Evolutionary conservation across 2,329 filamentous ascomycete genomes (phyloP).

Genomic region (Aureobasidium pullulans): DNA sequence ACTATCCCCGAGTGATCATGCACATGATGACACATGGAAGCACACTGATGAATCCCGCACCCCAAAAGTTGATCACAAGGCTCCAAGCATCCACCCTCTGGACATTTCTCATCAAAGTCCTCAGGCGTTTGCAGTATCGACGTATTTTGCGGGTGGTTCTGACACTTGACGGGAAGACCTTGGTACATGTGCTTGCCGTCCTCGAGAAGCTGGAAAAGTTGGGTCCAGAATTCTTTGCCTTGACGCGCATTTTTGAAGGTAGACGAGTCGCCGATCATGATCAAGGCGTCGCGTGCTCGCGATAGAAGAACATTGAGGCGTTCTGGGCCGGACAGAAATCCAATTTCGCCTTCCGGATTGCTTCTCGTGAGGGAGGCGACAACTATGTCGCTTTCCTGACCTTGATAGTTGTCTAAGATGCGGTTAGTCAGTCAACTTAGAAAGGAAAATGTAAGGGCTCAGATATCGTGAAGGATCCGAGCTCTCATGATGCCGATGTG

Average conservation of each 20-base stretch:
- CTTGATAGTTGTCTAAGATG: conserved; percentile 58
- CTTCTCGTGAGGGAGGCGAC: conserved; percentile 65
- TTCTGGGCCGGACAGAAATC: conserved; percentile 60
- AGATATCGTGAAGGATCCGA: too few species aligned
- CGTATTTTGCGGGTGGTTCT: conserved; percentile 48
- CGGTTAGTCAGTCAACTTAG: not conserved
- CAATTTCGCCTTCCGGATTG: conserved; percentile 51
- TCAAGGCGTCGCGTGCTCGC: conserved; percentile 62
- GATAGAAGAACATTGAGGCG: conserved; percentile 63
- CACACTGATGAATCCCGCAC: conserved; percentile 55
- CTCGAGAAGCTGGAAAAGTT: conserved; percentile 18
- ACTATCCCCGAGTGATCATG: conserved; percentile 50
- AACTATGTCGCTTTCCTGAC: conserved; percentile 66
- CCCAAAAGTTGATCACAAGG: conserved; percentile 47
- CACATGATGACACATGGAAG: conserved; percentile 54
- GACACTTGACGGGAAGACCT: conserved; percentile 54
- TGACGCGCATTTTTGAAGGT: conserved; percentile 19
- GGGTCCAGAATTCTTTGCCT: conserved; percentile 17
- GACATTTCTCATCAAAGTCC: conserved; percentile 56
- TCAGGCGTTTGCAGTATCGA: conserved; percentile 41
- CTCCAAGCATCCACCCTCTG: conserved; percentile 62
- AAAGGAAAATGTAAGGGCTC: too few species aligned
- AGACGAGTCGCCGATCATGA: conserved; percentile 57
- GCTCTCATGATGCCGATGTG: too few species aligned
- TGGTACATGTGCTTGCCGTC: conserved; percentile 33